Conservation (phyloP, 257 asterid species). For the Schizonepeta tenuifolia region DNA sequence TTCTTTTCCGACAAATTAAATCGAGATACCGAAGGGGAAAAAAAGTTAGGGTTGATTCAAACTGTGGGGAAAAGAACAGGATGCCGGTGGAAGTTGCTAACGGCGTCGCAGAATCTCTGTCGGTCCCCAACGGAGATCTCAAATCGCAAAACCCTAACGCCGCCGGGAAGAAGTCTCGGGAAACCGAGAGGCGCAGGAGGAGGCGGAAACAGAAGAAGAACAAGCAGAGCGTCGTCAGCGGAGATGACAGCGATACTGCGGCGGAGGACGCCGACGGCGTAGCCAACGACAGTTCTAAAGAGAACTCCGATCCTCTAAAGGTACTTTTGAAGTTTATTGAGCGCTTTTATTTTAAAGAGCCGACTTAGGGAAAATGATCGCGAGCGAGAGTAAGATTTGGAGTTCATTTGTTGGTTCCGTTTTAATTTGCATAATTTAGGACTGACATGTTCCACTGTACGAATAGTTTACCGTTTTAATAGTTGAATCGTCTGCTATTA, state of each 20-base stretch:
- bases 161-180: slow-evolving; percentile 64
- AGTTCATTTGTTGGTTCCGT: neutral
- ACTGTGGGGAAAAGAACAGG: slow-evolving; percentile 9
- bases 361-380: slow-evolving; percentile 2
- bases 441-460: neutral
- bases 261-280: slow-evolving; percentile 54
- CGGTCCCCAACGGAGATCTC: slow-evolving; percentile 47
- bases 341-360: neutral
- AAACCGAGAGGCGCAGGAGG: slow-evolving; percentile 79
- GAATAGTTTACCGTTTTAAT: neutral
- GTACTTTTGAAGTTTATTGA: slow-evolving; percentile 33
- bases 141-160: slow-evolving; percentile 49
- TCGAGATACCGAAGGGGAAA: slow-evolving; percentile 27
- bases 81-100: slow-evolving; percentile 62
- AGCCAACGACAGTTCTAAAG: slow-evolving; percentile 58
- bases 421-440: slow-evolving; percentile 11
- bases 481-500: neutral
- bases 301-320: slow-evolving; percentile 73
- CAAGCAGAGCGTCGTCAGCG: slow-evolving; percentile 48
- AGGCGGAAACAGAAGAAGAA: slow-evolving; percentile 95
- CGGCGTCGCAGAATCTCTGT: slow-evolving; percentile 35
- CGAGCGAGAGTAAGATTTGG: neutral
- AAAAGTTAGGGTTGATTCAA: neutral
- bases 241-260: slow-evolving; percentile 57
- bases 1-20: slow-evolving; percentile 1